phyloP scores from a whole-genome alignment of 2,329 filamentous ascomycete species.

The Leptographium lundbergii region DNA sequence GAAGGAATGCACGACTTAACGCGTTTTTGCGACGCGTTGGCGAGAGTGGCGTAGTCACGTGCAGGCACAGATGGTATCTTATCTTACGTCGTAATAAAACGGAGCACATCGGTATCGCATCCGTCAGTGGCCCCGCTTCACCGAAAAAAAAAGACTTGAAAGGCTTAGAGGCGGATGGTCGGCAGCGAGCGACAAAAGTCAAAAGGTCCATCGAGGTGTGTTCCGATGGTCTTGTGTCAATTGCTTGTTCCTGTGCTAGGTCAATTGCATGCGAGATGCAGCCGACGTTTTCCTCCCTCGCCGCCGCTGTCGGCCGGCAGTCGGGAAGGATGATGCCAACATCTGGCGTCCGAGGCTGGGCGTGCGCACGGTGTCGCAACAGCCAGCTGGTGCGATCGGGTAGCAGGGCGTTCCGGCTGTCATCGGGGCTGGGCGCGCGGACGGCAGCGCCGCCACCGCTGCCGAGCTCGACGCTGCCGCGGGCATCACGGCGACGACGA shows the following conservation, averaged over 20 bases:
- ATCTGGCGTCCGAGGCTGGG: slow-evolving; percentile 5
- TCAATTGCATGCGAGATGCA: background rate
- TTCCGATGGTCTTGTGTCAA: background rate
- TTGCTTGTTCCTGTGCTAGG: background rate
- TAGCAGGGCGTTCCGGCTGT: background rate
- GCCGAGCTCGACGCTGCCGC: background rate
- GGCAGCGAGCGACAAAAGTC: too few species aligned
- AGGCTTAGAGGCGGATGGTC: too few species aligned
- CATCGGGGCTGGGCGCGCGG: background rate
- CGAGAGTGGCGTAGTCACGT: background rate
- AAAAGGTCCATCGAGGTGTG: background rate
- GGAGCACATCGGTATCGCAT: too few species aligned
- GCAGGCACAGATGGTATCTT: background rate
- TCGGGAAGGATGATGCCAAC: background rate
- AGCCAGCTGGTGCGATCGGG: slow-evolving; percentile 2
- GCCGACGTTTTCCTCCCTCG: slow-evolving; percentile 1
- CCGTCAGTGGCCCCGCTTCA: background rate
- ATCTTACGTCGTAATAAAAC: too few species aligned
- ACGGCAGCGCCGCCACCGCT: background rate
- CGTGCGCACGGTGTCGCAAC: slow-evolving; percentile 8
- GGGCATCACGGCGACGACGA: slow-evolving; percentile 8
- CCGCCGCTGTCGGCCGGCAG: slow-evolving; percentile 3
- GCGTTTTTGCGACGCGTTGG: background rate
- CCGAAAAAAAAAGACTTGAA: too few species aligned
- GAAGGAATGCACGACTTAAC: background rate